phyloP scores from a whole-genome alignment of 2,329 filamentous ascomycete genomes.

The Samsoniella hepiali region DNA sequence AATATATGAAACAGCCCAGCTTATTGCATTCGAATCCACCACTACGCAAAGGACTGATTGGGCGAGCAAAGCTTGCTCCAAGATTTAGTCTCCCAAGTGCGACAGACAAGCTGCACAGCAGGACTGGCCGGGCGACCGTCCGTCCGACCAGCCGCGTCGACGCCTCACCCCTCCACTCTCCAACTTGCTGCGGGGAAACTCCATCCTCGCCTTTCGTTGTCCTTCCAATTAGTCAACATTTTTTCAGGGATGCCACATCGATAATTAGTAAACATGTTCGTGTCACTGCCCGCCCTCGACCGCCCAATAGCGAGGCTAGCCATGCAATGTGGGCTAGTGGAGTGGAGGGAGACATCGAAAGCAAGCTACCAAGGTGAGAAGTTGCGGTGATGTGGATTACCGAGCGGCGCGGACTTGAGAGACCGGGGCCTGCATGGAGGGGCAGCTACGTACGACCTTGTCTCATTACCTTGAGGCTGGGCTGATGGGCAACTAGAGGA shows the following conservation, averaged over 20 bases:
- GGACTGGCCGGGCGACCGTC: background rate
- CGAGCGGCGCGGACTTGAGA: background rate
- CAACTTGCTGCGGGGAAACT: background rate
- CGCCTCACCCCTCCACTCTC: background rate
- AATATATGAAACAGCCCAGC: background rate
- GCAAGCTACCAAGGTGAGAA: background rate
- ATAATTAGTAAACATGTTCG: slow-evolving; percentile 10
- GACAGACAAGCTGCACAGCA: background rate
- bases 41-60: background rate
- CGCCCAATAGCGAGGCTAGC: background rate
- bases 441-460: background rate
- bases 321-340: slow-evolving; percentile 11
- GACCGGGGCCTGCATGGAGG: background rate
- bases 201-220: background rate
- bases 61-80: background rate
- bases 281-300: background rate
- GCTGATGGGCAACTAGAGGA: background rate
- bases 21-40: background rate
- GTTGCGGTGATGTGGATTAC: slow-evolving; percentile 4
- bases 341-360: background rate
- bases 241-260: background rate
- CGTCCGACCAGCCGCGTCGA: background rate
- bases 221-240: slow-evolving; percentile 8
- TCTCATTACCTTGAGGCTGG: background rate
- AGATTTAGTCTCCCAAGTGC: background rate